A percentile compares a stretch with the other conserved stretches of the same genome.
Conservation (phyloP, 805 yeast species). For the Wickerhamomyces bisporus region DNA sequence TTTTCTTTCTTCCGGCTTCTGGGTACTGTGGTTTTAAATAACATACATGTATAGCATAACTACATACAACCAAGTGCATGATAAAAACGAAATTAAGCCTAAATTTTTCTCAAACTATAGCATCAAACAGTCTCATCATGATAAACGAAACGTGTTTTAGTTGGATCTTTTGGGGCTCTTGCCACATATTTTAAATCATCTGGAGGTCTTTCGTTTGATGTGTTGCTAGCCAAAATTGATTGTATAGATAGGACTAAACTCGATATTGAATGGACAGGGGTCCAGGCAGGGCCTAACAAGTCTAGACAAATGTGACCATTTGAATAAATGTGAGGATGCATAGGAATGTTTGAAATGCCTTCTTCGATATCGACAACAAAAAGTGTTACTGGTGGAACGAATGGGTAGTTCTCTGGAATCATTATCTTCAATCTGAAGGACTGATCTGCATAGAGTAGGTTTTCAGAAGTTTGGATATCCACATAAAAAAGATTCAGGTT, state of each 20-base stretch:
- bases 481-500: slow-evolving; percentile 30
- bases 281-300: slow-evolving; percentile 43
- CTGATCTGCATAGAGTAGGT: slow-evolving; percentile 32
- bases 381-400: slow-evolving; percentile 51
- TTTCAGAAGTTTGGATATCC: slow-evolving; percentile 32
- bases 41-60: too few relatives aligned
- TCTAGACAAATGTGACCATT: slow-evolving; percentile 78
- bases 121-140: slow-evolving; percentile 48
- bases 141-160: slow-evolving; percentile 42
- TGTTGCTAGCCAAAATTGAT: slow-evolving; percentile 54
- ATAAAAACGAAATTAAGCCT: too few relatives aligned
- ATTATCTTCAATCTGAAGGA: slow-evolving; percentile 39
- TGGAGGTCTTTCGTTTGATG: slow-evolving; percentile 44
- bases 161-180: slow-evolving; percentile 56
- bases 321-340: slow-evolving; percentile 71
- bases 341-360: slow-evolving; percentile 38
- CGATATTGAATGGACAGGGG: slow-evolving; percentile 30
- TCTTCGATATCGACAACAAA: slow-evolving; percentile 31
- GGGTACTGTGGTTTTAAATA: too few relatives aligned
- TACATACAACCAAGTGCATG: too few relatives aligned
- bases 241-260: slow-evolving; percentile 53
- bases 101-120: not conserved
- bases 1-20: too few relatives aligned
- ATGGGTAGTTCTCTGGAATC: slow-evolving; percentile 47
- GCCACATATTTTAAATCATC: slow-evolving; percentile 47